phyloP scores from a whole-genome alignment of 2,329 filamentous ascomycete genomes.

The Bimuria novae-zelandiae region DNA sequence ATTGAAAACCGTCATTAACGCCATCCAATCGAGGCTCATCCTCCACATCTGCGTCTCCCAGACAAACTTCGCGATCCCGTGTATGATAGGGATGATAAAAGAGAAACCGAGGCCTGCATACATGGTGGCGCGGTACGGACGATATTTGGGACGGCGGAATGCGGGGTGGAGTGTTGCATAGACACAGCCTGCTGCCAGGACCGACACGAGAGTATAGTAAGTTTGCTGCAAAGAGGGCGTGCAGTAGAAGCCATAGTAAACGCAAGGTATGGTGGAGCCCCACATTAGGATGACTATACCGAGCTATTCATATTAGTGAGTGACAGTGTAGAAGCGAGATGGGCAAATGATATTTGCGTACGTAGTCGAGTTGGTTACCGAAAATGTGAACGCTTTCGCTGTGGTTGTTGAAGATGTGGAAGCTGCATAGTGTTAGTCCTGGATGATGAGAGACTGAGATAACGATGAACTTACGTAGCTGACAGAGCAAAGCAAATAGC shows the following conservation, averaged over 20 bases:
- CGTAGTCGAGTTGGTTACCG: constrained; percentile 21
- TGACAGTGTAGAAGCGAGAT: too few relatives aligned
- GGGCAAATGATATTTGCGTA: too few relatives aligned
- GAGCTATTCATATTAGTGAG: too few relatives aligned
- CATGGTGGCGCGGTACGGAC: constrained; percentile 16
- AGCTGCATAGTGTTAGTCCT: too few relatives aligned
- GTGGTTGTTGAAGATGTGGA: constrained; percentile 24
- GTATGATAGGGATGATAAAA: constrained; percentile 11
- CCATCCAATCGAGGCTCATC: constrained; percentile 28
- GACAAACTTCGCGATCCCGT: constrained; percentile 16
- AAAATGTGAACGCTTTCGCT: constrained; percentile 11
- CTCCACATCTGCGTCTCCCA: constrained; percentile 19
- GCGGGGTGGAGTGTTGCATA: constrained; percentile 19
- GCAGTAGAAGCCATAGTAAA: constrained; percentile 25
- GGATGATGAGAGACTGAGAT: too few relatives aligned
- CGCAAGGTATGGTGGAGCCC: constrained; percentile 21
- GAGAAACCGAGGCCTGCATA: constrained; percentile 18
- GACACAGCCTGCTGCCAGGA: constrained; percentile 12
- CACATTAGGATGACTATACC: constrained; percentile 24
- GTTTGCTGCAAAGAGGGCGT: constrained; percentile 8
- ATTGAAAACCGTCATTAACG: constrained; percentile 20
- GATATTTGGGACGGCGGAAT: constrained; percentile 19
- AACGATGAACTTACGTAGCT: too few relatives aligned
- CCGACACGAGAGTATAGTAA: constrained; percentile 20
- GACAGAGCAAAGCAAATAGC: constrained; percentile 55